Evolutionary conservation across 345 rosid species (phyloP).

Genomic region (Rhodamnia argentea): DNA sequence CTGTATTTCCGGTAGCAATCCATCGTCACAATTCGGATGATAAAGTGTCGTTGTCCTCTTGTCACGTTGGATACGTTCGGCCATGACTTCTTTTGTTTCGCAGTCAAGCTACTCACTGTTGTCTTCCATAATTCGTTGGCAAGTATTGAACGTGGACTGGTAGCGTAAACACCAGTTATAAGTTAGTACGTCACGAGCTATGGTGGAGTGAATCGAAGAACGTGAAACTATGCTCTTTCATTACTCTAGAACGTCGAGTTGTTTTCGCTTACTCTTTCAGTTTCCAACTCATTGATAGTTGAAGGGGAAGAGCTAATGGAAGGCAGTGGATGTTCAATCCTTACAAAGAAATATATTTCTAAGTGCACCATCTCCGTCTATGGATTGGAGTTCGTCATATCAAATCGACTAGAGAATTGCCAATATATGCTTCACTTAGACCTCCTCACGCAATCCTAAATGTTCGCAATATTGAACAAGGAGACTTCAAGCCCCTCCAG

Average conservation of each 20-base stretch:
- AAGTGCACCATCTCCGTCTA: background rate
- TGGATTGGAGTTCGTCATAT: background rate
- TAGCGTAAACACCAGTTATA: background rate
- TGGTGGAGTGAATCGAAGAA: background rate
- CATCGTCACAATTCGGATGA: background rate
- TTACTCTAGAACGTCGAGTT: background rate
- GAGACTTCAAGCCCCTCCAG: background rate
- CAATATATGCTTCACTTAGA: background rate
- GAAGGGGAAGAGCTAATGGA: background rate
- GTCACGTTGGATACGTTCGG: background rate
- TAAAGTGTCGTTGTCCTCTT: background rate
- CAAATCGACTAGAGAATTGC: background rate
- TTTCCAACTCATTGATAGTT: background rate
- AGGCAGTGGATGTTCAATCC: background rate
- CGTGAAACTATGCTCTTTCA: background rate
- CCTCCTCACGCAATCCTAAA: background rate
- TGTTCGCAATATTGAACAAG: background rate
- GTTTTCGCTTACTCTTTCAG: background rate
- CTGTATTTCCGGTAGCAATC: background rate
- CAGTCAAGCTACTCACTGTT: background rate
- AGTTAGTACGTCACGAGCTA: background rate
- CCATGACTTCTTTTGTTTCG: background rate
- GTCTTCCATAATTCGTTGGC: background rate
- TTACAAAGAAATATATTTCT: background rate
- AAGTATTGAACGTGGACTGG: background rate